Percentiles rank a stretch among this genome's conserved stretches.
phyloP scores from a whole-genome alignment of 345 rosid genomes.

The Cardamine chenopodiifolia region DNA sequence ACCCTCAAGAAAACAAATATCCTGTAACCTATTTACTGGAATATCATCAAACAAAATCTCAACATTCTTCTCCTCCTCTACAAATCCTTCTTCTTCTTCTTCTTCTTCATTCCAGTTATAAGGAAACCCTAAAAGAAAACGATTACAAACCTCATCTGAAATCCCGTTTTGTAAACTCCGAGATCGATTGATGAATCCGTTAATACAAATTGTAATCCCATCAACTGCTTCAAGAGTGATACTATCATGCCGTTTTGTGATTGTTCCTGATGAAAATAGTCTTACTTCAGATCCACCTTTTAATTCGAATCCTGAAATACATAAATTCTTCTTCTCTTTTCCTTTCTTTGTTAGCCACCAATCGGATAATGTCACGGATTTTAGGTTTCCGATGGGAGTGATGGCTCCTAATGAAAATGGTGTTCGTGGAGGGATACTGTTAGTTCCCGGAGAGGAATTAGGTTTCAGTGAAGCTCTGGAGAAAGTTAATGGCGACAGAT shows the following conservation, averaged over 20 bases:
- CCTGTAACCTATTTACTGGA: conserved; percentile 29
- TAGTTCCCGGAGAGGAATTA: not conserved
- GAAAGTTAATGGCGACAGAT: conserved; percentile 2
- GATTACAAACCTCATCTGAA: conserved; percentile 25
- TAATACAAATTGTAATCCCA: conserved; percentile 30
- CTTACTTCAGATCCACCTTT: conserved; percentile 23
- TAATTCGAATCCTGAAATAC: conserved; percentile 33
- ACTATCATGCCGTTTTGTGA: conserved; percentile 27
- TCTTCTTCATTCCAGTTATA: conserved; percentile 24
- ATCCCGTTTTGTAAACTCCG: conserved; percentile 19
- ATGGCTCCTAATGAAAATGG: conserved; percentile 7
- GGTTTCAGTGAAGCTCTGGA: not conserved
- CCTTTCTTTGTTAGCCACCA: conserved; percentile 39
- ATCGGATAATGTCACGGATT: conserved; percentile 14
- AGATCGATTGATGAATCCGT: conserved; percentile 21
- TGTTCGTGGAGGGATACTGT: not conserved
- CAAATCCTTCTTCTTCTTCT: conserved; percentile 5
- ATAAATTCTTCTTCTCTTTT: not conserved
- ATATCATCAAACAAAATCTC: conserved; percentile 31
- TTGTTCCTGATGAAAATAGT: conserved; percentile 32
- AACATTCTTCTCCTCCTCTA: not conserved
- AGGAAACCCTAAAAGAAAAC: conserved; percentile 36
- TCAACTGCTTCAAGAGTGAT: conserved; percentile 31
- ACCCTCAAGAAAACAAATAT: not conserved
- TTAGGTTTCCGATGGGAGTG: conserved; percentile 26